Evolutionary conservation across 495 filamentous ascomycete genomes (phyloP).

Genomic region (Xylaria intraflava): DNA sequence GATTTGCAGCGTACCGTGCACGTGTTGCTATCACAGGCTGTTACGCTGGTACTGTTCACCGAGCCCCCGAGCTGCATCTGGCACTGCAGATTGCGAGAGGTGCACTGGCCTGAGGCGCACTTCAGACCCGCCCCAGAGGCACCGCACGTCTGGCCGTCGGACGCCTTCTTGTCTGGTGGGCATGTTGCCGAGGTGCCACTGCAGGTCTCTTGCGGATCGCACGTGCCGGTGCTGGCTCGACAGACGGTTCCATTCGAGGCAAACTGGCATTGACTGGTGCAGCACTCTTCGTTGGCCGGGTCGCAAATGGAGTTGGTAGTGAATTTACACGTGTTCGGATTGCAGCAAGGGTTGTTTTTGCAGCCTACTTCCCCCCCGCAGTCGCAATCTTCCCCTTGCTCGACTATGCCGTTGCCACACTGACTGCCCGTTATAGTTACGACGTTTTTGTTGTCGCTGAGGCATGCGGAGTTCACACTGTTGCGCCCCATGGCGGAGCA

Average conservation of each 20-base stretch:
- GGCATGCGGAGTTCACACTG: constrained; percentile 67
- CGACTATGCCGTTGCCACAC: constrained; percentile 97
- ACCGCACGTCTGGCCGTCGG: constrained; percentile 66
- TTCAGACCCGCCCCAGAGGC: constrained; percentile 48
- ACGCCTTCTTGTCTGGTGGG: constrained; percentile 59
- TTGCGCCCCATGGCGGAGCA: constrained; percentile 83
- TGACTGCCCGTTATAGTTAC: constrained; percentile 78
- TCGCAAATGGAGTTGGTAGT: constrained; percentile 71
- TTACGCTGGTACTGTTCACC: constrained; percentile 68
- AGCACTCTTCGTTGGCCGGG: constrained; percentile 87
- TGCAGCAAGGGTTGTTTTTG: constrained; percentile 70
- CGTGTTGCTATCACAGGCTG: constrained; percentile 65
- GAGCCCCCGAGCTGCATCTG: constrained; percentile 77
- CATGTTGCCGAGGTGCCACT: constrained; percentile 66
- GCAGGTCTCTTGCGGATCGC: constrained; percentile 81
- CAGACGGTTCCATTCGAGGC: constrained; percentile 62
- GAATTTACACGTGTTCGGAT: constrained; percentile 86
- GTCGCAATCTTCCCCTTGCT: constrained; percentile 90
- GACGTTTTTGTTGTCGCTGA: constrained; percentile 76
- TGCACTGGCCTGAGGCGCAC: constrained; percentile 93
- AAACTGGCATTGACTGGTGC: constrained; percentile 65
- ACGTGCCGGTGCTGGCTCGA: constrained; percentile 66
- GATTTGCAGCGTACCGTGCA: constrained; percentile 74
- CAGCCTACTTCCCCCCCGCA: constrained; percentile 75
- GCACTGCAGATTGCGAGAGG: constrained; percentile 86